Evolutionary conservation across 1,284 basidiomycete species (phyloP).

Genomic region (Hypsizygus ulmarius): DNA sequence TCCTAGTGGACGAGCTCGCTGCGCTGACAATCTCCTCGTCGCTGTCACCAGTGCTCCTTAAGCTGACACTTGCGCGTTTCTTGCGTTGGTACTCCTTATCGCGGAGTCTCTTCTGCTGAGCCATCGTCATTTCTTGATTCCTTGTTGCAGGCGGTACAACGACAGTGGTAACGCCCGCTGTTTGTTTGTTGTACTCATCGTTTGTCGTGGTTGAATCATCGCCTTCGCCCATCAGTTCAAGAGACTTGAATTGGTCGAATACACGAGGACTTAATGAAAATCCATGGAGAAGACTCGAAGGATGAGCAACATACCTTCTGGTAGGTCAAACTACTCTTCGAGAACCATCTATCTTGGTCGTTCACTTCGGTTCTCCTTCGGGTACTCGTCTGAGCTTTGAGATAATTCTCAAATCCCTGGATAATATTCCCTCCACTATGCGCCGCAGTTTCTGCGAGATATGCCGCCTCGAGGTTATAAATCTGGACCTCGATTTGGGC

Average conservation of each 20-base stretch:
- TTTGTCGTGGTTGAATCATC: slow-evolving; percentile 53
- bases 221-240: slow-evolving; percentile 72
- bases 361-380: slow-evolving; percentile 70
- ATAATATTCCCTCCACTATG: slow-evolving; percentile 81
- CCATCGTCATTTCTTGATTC: slow-evolving; percentile 60
- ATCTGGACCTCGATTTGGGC: slow-evolving; percentile 72
- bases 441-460: slow-evolving; percentile 69
- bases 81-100: slow-evolving; percentile 75
- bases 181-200: slow-evolving; percentile 57
- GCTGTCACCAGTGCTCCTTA: slow-evolving; percentile 59
- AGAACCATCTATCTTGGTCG: slow-evolving; percentile 77
- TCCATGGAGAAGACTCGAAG: not conserved
- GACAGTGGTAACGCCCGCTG: slow-evolving; percentile 68
- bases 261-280: not conserved
- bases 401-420: slow-evolving; percentile 78
- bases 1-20: slow-evolving; percentile 42
- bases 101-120: slow-evolving; percentile 67
- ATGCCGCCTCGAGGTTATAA: slow-evolving; percentile 68
- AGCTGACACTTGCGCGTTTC: slow-evolving; percentile 59
- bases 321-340: slow-evolving; percentile 70
- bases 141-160: slow-evolving; percentile 70
- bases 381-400: slow-evolving; percentile 68
- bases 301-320: slow-evolving; percentile 50
- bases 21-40: slow-evolving; percentile 63
- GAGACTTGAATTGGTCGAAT: slow-evolving; percentile 43